Percentiles rank a stretch among this genome's conserved stretches.
Conservation (phyloP, 2,329 filamentous ascomycete species). For the Aspergillus cejpii region DNA sequence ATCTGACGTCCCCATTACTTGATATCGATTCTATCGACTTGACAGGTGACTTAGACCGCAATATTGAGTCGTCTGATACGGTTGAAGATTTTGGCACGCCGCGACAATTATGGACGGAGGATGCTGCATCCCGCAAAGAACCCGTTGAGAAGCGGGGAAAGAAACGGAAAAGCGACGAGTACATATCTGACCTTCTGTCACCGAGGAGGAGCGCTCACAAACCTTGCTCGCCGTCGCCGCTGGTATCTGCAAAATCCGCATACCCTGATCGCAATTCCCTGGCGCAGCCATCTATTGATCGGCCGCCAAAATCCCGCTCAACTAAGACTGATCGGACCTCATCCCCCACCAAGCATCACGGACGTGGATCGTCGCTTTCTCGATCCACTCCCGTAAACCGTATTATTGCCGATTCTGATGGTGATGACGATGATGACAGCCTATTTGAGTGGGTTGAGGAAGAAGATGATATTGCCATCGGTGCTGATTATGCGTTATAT, state of each 20-base stretch:
- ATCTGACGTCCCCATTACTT: conserved; percentile 16
- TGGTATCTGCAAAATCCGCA: neutral
- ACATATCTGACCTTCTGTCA: conserved; percentile 34
- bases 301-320: conserved; percentile 4
- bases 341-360: conserved; percentile 9
- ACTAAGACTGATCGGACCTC: conserved; percentile 5
- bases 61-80: conserved; percentile 35
- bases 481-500: conserved; percentile 25
- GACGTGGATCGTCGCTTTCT: conserved; percentile 3
- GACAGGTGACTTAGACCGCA: conserved; percentile 34
- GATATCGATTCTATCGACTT: conserved; percentile 43
- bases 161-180: conserved; percentile 47
- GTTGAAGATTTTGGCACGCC: conserved; percentile 39
- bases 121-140: conserved; percentile 34
- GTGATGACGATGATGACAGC: conserved; percentile 23
- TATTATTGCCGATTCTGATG: conserved; percentile 34
- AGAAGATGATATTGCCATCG: conserved; percentile 18
- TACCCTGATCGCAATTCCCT: neutral
- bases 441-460: conserved; percentile 21
- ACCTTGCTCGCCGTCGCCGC: conserved; percentile 17
- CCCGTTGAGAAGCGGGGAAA: conserved; percentile 37
- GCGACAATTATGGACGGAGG: conserved; percentile 40
- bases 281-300: conserved; percentile 1
- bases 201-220: conserved; percentile 26
- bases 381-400: conserved; percentile 9